Percentiles rank a stretch among this genome's conserved stretches.
Evolutionary conservation across 768 basidiomycete species (phyloP).

Genomic region (Lactifluus subvellereus): DNA sequence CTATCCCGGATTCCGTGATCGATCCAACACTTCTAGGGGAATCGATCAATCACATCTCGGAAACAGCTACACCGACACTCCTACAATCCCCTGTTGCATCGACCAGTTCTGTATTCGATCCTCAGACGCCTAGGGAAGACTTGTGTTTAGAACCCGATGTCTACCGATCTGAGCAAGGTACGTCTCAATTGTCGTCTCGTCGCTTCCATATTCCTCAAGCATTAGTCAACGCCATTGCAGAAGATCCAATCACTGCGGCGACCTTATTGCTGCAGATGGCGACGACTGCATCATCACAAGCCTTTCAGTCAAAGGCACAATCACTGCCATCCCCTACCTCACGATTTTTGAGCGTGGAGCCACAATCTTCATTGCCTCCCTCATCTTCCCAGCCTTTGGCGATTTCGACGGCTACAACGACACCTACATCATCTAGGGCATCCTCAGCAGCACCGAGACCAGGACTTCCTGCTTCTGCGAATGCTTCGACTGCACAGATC

Average conservation of each 20-base stretch:
- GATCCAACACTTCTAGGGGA: conserved; percentile 23
- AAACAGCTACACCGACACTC: conserved; percentile 24
- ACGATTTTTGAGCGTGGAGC: neutral
- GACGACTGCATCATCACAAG: neutral
- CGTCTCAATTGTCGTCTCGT: conserved; percentile 1
- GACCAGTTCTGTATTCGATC: conserved; percentile 27
- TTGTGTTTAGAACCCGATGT: conserved; percentile 36
- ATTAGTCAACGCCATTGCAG: conserved; percentile 12
- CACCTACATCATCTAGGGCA: conserved; percentile 6
- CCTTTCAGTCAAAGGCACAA: conserved; percentile 15
- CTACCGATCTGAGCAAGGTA: conserved; percentile 24
- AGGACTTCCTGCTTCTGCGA: neutral
- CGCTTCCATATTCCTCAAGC: conserved; percentile 6
- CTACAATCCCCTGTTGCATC: conserved; percentile 23
- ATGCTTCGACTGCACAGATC: conserved; percentile 15
- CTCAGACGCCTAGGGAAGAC: conserved; percentile 32
- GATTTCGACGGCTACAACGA: neutral
- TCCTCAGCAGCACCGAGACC: conserved; percentile 4
- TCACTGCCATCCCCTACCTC: neutral
- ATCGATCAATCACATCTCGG: neutral
- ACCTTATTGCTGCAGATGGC: conserved; percentile 18
- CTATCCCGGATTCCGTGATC: conserved; percentile 18
- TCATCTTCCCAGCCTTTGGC: neutral
- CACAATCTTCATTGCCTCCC: neutral
- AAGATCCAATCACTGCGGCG: conserved; percentile 26